Evolutionary conservation across 345 rosid species (phyloP).

Genomic region (Melaleuca quinquenervia): DNA sequence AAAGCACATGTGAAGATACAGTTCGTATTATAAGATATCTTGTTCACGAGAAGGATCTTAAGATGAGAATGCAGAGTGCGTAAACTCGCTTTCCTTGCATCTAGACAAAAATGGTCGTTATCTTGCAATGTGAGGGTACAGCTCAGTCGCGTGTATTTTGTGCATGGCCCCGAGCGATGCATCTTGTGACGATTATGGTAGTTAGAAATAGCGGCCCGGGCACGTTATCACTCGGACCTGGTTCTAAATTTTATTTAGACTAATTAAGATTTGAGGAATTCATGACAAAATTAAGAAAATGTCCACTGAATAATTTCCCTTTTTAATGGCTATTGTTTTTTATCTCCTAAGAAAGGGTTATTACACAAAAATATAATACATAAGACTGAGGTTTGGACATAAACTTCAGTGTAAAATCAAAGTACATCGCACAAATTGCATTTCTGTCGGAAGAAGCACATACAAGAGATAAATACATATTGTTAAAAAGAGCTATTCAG

Average conservation of each 20-base stretch:
- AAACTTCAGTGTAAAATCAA: neutral
- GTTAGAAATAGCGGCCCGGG: neutral
- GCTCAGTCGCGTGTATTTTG: neutral
- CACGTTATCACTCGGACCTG: neutral
- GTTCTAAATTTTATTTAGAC: neutral
- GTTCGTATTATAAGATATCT: neutral
- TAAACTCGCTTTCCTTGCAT: neutral
- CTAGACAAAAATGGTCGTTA: neutral
- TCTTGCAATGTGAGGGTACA: neutral
- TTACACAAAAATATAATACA: neutral
- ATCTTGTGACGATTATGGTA: neutral
- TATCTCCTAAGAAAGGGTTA: neutral
- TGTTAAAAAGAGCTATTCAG: neutral
- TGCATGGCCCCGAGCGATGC: neutral
- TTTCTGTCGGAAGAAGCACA: neutral
- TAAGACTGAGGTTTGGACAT: neutral
- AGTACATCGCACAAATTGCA: neutral
- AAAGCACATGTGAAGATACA: neutral
- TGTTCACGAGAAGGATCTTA: neutral
- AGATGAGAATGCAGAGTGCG: neutral
- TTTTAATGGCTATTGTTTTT: neutral
- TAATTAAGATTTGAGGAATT: neutral
- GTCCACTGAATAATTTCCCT: neutral
- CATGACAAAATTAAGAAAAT: neutral
- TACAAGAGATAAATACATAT: neutral